A percentile compares a stretch with the other conserved stretches of the same genome.
These are phyloP conservation scores for Cutaneotrichosporon curvatum DNA, from an alignment of 1,284 basidiomycete genomes.

Conservation along the genomic window DNA sequence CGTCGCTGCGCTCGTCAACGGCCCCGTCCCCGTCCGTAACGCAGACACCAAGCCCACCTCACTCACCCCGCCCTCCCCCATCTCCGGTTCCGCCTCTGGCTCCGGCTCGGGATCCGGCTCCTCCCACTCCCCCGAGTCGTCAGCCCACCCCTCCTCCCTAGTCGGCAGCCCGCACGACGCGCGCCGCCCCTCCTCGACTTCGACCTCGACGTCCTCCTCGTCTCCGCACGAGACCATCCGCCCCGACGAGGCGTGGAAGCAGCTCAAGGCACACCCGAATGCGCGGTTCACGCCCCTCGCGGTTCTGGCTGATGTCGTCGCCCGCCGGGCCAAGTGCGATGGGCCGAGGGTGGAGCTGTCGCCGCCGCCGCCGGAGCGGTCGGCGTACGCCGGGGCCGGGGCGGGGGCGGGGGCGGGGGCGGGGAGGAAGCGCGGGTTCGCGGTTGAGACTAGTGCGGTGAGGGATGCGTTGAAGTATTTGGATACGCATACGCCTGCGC, in stretches of 20 bases:
- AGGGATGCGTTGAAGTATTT: constrained; percentile 68
- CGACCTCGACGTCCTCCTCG: too few species aligned
- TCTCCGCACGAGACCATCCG: constrained; percentile 64
- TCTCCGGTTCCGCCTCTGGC: too few species aligned
- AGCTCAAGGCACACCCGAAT: constrained; percentile 81
- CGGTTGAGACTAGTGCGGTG: constrained; percentile 70
- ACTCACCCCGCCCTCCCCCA: too few species aligned
- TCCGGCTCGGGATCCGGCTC: constrained; percentile 16
- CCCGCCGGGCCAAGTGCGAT: constrained; percentile 67
- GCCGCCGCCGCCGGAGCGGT: constrained; percentile 48
- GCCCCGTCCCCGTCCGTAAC: constrained; percentile 2
- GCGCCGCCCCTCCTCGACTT: too few species aligned
- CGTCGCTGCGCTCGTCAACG: constrained; percentile 8
- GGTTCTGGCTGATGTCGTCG: constrained; percentile 78
- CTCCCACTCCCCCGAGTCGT: constrained; percentile 13
- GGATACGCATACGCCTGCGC: constrained; percentile 46
- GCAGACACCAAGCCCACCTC: too few species aligned
- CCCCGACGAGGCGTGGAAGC: constrained; percentile 75
- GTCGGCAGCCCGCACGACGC: neutral
- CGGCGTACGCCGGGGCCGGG: constrained; percentile 27
- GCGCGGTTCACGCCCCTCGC: constrained; percentile 71
- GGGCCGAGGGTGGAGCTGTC: constrained; percentile 64
- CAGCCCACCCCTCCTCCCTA: neutral
- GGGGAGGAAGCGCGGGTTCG: constrained; percentile 52
- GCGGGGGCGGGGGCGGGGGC: constrained; percentile 43